These are phyloP conservation scores for Paramecium caudatum DNA, from an alignment of 73 alveolate genomes.

Conservation along the genomic window DNA sequence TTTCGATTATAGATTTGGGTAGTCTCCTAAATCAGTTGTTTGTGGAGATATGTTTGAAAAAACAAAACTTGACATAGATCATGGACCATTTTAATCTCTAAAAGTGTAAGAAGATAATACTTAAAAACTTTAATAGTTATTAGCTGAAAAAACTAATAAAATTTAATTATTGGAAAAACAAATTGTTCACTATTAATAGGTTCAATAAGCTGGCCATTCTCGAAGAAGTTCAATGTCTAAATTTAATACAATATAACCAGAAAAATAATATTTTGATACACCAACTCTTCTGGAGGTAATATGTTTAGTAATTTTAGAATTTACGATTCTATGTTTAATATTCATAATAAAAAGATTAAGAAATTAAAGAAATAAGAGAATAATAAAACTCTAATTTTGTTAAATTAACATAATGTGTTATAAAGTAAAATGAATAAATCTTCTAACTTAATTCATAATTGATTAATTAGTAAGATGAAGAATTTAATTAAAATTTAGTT, in stretches of 20 bases:
- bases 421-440: slow-evolving; percentile 10
- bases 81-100: background rate
- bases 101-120: background rate
- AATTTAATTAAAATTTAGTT: background rate
- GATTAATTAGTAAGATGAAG: background rate
- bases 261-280: background rate
- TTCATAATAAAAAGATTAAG: background rate
- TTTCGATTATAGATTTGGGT: background rate
- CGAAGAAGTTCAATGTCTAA: slow-evolving; percentile 6
- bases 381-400: background rate
- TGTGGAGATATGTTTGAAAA: background rate
- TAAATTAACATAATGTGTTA: background rate
- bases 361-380: background rate
- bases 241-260: background rate
- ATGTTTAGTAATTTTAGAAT: background rate
- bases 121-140: background rate
- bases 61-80: slow-evolving; percentile 6
- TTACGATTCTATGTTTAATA: background rate
- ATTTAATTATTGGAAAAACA: background rate
- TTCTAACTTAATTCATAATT: background rate
- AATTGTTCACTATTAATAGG: background rate
- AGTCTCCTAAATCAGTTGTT: slow-evolving; percentile 13
- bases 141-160: background rate
- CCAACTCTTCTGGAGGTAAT: background rate
- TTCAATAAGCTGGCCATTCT: background rate